Base-by-base conservation (phyloP, 495 filamentous ascomycete species). In the Penicillium psychrofluorescens region DNA sequence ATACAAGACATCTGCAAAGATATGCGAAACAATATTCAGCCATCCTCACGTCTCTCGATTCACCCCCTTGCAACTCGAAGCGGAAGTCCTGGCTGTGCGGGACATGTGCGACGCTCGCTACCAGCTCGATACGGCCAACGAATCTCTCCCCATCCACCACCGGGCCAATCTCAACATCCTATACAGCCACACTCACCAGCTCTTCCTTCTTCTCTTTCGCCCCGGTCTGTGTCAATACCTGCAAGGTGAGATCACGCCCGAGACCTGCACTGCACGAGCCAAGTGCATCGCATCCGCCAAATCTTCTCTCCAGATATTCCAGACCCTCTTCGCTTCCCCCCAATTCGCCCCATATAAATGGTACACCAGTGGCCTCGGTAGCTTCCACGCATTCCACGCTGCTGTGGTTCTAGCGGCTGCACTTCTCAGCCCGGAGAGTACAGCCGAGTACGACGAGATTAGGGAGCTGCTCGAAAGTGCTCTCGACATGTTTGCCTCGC, bases 101-200 rank as follows among this genome's bases (percentile, higher is more conserved):
- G 64, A 70, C 14, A 49, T 54, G 40, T 66, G 67, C 46, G 64
- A 72, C 39, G 38, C 51, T 13, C 59, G 62, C 15, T 71, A 71
- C 40, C 54, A 62, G 36, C 36, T 52, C 16, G 61, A 69, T 38
- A 44, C 57, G 7, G 54, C 29, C 8, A 46, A 34, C 12, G 61
- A 62, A 5, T 47, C 55, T 5, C 48, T 68, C 1, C 64, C 58
- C 0, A 46, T 57, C 7, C 63, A 70, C 38, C 72, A 69, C 40
- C 57, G 66, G 34, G 67, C 68, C 39, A 69, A 71, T 43, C 50
- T 68, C 28, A 66, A 71, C 44, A 74, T 72, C 36, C 55, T 75
- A 11, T 66, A 73, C 54, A 63, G 62, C 44, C 66, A 72, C 40
- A 63, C 71, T 34, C 67, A 75, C 40, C 72, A 75, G 43, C 56